These are phyloP conservation scores for Penicillium sp. DNA, from an alignment of 2,329 filamentous ascomycete species.

Conservation along the genomic window DNA sequence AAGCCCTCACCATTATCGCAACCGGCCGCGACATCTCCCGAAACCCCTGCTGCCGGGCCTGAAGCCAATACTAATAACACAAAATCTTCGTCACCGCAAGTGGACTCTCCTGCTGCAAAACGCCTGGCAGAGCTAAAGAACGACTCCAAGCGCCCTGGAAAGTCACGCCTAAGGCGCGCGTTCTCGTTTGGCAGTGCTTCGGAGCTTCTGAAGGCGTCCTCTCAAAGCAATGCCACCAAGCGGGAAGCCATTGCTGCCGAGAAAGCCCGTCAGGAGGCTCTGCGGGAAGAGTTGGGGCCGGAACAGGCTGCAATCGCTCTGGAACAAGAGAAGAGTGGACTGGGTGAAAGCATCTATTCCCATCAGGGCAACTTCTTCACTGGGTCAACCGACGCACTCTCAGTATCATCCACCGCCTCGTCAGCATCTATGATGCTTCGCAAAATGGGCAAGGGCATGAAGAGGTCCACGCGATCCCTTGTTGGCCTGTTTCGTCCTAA, in stretches of 20 bases:
- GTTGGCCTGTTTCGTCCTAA: conserved; percentile 95
- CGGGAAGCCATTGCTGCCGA: conserved; percentile 47
- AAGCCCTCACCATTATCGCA: conserved; percentile 73
- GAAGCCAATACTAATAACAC: conserved; percentile 23
- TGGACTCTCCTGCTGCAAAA: conserved; percentile 69
- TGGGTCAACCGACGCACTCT: conserved; percentile 87
- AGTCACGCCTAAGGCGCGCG: conserved; percentile 79
- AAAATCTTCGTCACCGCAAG: conserved; percentile 32
- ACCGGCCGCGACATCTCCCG: conserved; percentile 54
- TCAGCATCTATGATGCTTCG: conserved; percentile 61
- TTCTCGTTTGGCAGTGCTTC: conserved; percentile 97
- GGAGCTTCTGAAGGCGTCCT: conserved; percentile 75
- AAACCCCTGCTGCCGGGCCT: conserved; percentile 21
- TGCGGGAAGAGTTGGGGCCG: conserved; percentile 69
- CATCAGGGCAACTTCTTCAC: conserved; percentile 79
- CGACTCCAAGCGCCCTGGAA: conserved; percentile 73
- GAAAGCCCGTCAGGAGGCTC: conserved; percentile 64
- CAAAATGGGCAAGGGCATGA: conserved; percentile 99
- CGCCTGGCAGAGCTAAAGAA: conserved; percentile 85
- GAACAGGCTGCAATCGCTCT: conserved; percentile 90
- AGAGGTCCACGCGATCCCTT: conserved; percentile 84
- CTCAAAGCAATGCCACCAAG: conserved; percentile 52
- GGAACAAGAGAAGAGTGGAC: conserved; percentile 85
- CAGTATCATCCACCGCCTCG: conserved; percentile 49
- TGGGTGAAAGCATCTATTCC: conserved; percentile 91